phyloP scores from a whole-genome alignment of 495 filamentous ascomycete genomes.

The Aspergillus funiculosus region DNA sequence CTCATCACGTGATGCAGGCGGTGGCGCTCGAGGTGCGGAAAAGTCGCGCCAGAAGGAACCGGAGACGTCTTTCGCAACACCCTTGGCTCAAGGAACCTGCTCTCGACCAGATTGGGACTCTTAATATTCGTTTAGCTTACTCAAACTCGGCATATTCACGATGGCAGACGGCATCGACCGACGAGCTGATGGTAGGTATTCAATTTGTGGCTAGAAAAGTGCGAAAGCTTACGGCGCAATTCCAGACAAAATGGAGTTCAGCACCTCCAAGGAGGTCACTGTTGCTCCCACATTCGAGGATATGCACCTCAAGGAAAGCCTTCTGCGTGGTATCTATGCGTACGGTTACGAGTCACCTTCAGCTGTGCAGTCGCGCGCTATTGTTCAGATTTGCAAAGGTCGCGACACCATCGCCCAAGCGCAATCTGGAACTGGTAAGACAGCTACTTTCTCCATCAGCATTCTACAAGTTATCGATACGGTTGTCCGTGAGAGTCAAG shows the following conservation, averaged over 20 bases:
- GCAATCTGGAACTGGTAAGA: constrained; percentile 99
- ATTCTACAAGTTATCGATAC: constrained; percentile 92
- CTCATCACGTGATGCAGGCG: constrained; percentile 27
- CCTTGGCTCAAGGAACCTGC: neutral
- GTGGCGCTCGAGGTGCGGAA: constrained; percentile 23
- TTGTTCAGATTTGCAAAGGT: constrained; percentile 98
- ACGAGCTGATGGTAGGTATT: constrained; percentile 66
- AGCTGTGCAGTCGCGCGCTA: constrained; percentile 93
- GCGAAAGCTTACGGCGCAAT: constrained; percentile 27
- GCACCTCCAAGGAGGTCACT: constrained; percentile 93
- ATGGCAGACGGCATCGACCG: constrained; percentile 97
- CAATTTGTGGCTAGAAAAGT: neutral
- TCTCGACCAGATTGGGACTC: constrained; percentile 2
- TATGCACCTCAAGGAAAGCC: constrained; percentile 90
- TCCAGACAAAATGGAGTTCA: constrained; percentile 90
- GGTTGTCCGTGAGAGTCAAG: constrained; percentile 76
- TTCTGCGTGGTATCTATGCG: constrained; percentile 95
- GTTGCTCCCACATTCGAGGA: constrained; percentile 70
- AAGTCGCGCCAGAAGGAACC: constrained; percentile 21
- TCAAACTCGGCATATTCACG: constrained; percentile 15
- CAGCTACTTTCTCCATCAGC: constrained; percentile 96
- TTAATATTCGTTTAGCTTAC: constrained; percentile 6
- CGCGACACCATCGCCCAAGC: constrained; percentile 98
- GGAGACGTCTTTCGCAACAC: constrained; percentile 4
- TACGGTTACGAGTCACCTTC: constrained; percentile 98